A percentile compares a stretch with the other conserved stretches of the same genome.
These are phyloP conservation scores for Ajuga chamaepitys DNA, from an alignment of 257 asterid species.

Conservation along the genomic window DNA sequence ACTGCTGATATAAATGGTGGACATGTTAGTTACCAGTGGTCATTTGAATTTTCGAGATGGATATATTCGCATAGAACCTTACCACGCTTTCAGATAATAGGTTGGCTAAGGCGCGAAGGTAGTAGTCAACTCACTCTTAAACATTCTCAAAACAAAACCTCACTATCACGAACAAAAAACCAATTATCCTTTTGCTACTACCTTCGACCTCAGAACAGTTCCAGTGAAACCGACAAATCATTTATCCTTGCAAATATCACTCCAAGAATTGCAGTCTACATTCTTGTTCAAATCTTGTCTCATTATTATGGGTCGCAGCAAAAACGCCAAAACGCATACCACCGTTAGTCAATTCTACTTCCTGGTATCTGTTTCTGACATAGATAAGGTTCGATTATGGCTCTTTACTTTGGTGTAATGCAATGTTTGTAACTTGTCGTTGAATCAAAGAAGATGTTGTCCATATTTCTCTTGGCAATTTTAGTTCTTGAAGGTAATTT, in stretches of 20 bases:
- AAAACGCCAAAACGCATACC: constrained; percentile 7
- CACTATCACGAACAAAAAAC: not conserved
- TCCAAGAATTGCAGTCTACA: constrained; percentile 1
- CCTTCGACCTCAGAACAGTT: not conserved
- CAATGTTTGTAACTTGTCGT: not conserved
- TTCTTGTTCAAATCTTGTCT: not conserved
- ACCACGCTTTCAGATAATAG: too few relatives aligned
- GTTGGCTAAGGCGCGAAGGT: too few relatives aligned
- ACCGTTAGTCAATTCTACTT: not conserved
- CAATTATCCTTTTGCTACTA: not conserved
- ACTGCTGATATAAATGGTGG: too few relatives aligned
- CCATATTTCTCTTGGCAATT: constrained; percentile 20
- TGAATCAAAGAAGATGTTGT: constrained; percentile 18
- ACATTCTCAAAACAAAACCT: too few relatives aligned
- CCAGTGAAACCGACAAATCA: constrained; percentile 3
- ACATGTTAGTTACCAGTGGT: too few relatives aligned
- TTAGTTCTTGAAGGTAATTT: constrained; percentile 23
- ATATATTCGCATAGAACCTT: too few relatives aligned
- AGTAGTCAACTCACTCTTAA: too few relatives aligned
- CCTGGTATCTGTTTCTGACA: not conserved
- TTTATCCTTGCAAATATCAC: constrained; percentile 7
- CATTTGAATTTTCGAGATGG: too few relatives aligned
- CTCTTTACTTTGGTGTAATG: not conserved
- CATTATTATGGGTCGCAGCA: constrained; percentile 2
- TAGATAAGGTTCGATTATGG: constrained; percentile 12